Conservation (phyloP, 2,329 filamentous ascomycete species). For the Orbilia oligospora region DNA sequence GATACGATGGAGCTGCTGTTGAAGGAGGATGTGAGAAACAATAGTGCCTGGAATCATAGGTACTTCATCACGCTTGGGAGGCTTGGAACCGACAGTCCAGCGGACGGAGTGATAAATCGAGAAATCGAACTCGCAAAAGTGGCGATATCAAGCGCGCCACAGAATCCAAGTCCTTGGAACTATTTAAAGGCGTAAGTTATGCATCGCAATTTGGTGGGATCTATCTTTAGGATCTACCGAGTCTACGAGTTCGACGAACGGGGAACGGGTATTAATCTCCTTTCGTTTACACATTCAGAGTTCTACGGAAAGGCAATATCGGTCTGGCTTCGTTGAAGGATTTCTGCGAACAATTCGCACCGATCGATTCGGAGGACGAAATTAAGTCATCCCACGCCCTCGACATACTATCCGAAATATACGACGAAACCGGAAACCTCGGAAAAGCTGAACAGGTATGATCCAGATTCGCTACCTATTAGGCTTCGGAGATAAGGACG, state of each 20-base stretch:
- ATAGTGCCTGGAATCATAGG: slow-evolving; percentile 96
- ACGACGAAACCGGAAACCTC: slow-evolving; percentile 68
- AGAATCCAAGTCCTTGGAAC: slow-evolving; percentile 96
- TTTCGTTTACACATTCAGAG: slow-evolving; percentile 67
- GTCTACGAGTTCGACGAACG: slow-evolving; percentile 64
- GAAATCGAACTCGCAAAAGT: slow-evolving; percentile 82
- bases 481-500: slow-evolving; percentile 67
- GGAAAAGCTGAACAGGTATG: slow-evolving; percentile 48
- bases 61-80: slow-evolving; percentile 85
- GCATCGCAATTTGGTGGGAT: not conserved
- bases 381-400: slow-evolving; percentile 73
- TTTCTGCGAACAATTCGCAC: slow-evolving; percentile 62
- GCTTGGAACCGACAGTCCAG: slow-evolving; percentile 68
- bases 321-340: slow-evolving; percentile 53
- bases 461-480: not conserved
- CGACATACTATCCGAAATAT: slow-evolving; percentile 80
- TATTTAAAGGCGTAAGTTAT: slow-evolving; percentile 76
- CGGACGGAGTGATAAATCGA: slow-evolving; percentile 76
- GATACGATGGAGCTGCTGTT: slow-evolving; percentile 80
- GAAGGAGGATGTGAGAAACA: slow-evolving; percentile 87
- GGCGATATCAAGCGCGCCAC: slow-evolving; percentile 83
- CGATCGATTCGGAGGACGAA: slow-evolving; percentile 61
- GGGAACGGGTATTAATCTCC: slow-evolving; percentile 71
- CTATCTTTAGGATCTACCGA: not conserved
- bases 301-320: slow-evolving; percentile 43